These are phyloP conservation scores for Emericellopsis terricola DNA, from an alignment of 495 filamentous ascomycete genomes.

Conservation along the genomic window DNA sequence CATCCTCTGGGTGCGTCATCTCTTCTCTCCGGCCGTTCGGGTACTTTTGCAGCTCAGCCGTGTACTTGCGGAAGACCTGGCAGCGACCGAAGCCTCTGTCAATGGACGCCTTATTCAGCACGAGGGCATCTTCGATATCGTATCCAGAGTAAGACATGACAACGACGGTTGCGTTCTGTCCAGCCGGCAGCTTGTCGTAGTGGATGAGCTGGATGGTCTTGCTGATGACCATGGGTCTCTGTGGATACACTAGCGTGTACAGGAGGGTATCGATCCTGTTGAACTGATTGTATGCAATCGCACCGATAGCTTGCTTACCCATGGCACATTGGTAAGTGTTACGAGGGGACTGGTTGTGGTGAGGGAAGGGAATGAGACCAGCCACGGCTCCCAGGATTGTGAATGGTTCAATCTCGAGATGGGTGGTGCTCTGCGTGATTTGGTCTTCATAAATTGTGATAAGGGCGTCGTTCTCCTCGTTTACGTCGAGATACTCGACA, in stretches of 20 bases:
- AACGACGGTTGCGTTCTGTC: slow-evolving; percentile 90
- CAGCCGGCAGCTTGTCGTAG: slow-evolving; percentile 92
- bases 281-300: slow-evolving; percentile 95
- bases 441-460: slow-evolving; percentile 79
- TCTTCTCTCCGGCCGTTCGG: slow-evolving; percentile 63
- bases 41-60: slow-evolving; percentile 59
- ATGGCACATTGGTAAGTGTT: slow-evolving; percentile 99
- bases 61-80: slow-evolving; percentile 85
- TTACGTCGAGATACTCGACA: slow-evolving; percentile 93
- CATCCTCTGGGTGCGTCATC: slow-evolving; percentile 39
- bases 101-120: slow-evolving; percentile 85
- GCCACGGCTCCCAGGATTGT: slow-evolving; percentile 96
- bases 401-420: slow-evolving; percentile 95
- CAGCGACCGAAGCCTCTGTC: slow-evolving; percentile 92
- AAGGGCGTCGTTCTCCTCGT: slow-evolving; percentile 92
- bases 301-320: slow-evolving; percentile 99
- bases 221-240: slow-evolving; percentile 93
- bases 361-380: slow-evolving; percentile 90
- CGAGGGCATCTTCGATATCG: slow-evolving; percentile 96
- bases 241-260: slow-evolving; percentile 93
- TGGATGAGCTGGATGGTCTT: slow-evolving; percentile 92
- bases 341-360: slow-evolving; percentile 97
- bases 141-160: slow-evolving; percentile 99
- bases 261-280: slow-evolving; percentile 86
- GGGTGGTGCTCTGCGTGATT: slow-evolving; percentile 64